Evolutionary conservation across 1,284 basidiomycete species (phyloP).

Genomic region (Apiotrichum siamense): DNA sequence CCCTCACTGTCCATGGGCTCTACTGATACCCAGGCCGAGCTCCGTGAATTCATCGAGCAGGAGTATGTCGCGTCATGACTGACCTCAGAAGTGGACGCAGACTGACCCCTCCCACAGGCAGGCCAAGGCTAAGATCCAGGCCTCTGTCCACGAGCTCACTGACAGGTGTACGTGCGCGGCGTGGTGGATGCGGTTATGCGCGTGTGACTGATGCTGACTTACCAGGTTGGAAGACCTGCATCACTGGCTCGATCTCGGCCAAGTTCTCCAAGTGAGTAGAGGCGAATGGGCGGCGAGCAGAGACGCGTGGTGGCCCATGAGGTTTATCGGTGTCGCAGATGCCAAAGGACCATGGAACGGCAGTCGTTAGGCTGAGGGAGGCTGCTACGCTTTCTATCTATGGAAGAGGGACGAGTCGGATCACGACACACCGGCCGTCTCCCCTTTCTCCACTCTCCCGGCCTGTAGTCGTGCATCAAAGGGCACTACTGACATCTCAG

Average conservation of each 20-base stretch:
- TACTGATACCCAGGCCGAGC: conserved; percentile 61
- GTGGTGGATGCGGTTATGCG: background rate
- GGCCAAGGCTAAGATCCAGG: conserved; percentile 71
- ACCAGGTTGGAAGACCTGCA: conserved; percentile 57
- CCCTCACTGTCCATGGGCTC: background rate
- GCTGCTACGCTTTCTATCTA: too few relatives aligned
- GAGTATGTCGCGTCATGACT: conserved; percentile 48
- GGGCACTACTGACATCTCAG: conserved; percentile 10
- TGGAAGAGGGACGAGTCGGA: too few relatives aligned
- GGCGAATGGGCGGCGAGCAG: too few relatives aligned
- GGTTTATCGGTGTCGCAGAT: too few relatives aligned
- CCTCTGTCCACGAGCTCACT: conserved; percentile 49
- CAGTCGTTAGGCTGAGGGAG: too few relatives aligned
- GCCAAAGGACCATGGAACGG: too few relatives aligned
- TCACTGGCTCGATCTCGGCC: conserved; percentile 74
- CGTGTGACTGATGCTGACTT: background rate
- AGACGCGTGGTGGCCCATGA: too few relatives aligned
- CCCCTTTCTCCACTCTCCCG: background rate
- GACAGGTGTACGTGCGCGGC: conserved; percentile 42
- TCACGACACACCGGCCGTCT: background rate
- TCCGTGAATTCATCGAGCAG: conserved; percentile 72
- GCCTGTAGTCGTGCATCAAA: background rate
- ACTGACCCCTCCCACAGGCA: conserved; percentile 52
- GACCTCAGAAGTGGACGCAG: too few relatives aligned
- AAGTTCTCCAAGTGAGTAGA: conserved; percentile 62